Base-by-base conservation (phyloP, 768 basidiomycete species). In the Phaeotremella fagi region DNA sequence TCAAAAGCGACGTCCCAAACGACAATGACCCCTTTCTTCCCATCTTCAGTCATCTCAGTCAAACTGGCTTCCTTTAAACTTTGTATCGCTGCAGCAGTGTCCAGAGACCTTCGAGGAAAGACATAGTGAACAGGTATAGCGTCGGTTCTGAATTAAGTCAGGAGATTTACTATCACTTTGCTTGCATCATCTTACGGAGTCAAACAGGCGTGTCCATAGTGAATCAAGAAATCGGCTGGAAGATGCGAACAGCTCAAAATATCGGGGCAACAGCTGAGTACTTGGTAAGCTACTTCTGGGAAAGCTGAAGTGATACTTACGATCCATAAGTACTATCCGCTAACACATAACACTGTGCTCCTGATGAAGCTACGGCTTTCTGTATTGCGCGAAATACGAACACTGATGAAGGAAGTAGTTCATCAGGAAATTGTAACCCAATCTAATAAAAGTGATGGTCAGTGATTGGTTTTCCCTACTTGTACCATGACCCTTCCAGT, bases 291-390 rank as follows among this genome's bases (percentile, higher is more conserved):
- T 9, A 33, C 6, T 50, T 41, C 38, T 11, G 22, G 7, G 12
- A 7, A 22, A 6, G 22, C 22, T 41, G 20, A 41, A 6, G 38
- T 6, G 6, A 41, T 12, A 22, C 82, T 41, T 77, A 83, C 92
- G 88, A 92, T 75, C 92, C 95, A 74, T 97, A 97, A 3, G 92
- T 94, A 20, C 92, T 97, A 75, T 99, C 94, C 12, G 92, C 94
- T n/a, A 97, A 80, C 3, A 95, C 85, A 71, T 90, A 94, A 22
- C 89, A 76, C 63, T 92, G 86, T 46, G 77, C 77, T 26, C 60
- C 72, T 20, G 72, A 73, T 16, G 46, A 46, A 41, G 79, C 52
- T 1, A 75, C 61, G 11, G 55, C 42, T 28, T 45, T 63, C 66
- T 85, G 87, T 29, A 99, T 79, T 3, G 76, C 69, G 33, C 82